Evolutionary conservation across 2,329 filamentous ascomycete species (phyloP).

Genomic region (Exophiala spinifera): DNA sequence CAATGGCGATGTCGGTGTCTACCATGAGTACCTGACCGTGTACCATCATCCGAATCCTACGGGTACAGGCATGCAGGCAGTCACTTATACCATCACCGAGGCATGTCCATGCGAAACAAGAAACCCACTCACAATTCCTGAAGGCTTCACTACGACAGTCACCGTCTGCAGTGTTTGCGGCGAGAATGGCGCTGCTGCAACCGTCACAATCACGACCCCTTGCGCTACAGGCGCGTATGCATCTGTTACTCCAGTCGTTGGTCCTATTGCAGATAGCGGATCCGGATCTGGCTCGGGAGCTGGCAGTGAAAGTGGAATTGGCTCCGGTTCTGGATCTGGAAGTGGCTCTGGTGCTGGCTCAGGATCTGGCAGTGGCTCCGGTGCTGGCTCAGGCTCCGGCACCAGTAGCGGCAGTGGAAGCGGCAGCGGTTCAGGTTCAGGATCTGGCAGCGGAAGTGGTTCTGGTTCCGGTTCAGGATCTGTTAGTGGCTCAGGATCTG

Average conservation of each 20-base stretch:
- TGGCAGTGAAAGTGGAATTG: no score
- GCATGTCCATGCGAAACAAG: slow-evolving; percentile 29
- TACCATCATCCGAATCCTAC: slow-evolving; percentile 29
- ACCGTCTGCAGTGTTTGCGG: slow-evolving; percentile 23
- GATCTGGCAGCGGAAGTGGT: slow-evolving; percentile 6
- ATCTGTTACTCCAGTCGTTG: slow-evolving; percentile 18
- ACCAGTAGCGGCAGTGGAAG: neutral
- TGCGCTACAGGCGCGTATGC: slow-evolving; percentile 27
- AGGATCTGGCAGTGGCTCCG: slow-evolving; percentile 9
- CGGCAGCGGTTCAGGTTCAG: slow-evolving; percentile 13
- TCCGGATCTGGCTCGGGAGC: slow-evolving; percentile 1
- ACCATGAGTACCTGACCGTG: slow-evolving; percentile 30
- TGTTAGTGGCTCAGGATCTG: slow-evolving; percentile 10
- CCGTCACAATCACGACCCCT: slow-evolving; percentile 27
- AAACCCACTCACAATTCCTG: slow-evolving; percentile 17
- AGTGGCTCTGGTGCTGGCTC: slow-evolving; percentile 8
- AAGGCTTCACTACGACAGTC: slow-evolving; percentile 27
- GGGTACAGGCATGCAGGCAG: slow-evolving; percentile 25
- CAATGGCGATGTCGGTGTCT: slow-evolving; percentile 24
- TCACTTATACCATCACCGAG: slow-evolving; percentile 36
- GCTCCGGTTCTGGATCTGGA: neutral
- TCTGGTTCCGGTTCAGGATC: slow-evolving; percentile 9
- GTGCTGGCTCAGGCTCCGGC: slow-evolving; percentile 8
- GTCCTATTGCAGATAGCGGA: slow-evolving; percentile 10
- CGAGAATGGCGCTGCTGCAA: slow-evolving; percentile 19